Percentiles rank a stretch among this genome's conserved stretches.
These are phyloP conservation scores for Fonsecaea erecta DNA, from an alignment of 2,329 filamentous ascomycete genomes.

Conservation along the genomic window DNA sequence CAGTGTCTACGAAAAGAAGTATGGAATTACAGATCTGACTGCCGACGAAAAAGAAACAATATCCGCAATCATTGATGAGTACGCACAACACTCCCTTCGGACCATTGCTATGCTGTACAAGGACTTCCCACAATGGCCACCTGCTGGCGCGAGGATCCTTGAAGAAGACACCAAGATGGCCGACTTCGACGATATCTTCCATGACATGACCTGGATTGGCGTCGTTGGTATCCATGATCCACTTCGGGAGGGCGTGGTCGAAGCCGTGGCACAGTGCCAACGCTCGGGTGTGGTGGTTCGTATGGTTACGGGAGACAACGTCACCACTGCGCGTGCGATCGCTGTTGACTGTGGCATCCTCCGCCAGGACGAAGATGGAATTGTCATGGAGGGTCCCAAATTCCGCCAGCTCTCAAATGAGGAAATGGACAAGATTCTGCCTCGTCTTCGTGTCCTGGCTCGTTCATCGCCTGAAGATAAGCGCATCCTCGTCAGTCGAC, in stretches of 20 bases:
- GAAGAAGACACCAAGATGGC: slow-evolving; percentile 68
- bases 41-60: slow-evolving; percentile 39
- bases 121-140: slow-evolving; percentile 73
- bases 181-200: slow-evolving; percentile 70
- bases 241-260: slow-evolving; percentile 68
- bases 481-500: slow-evolving; percentile 64
- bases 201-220: slow-evolving; percentile 73
- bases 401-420: slow-evolving; percentile 66
- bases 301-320: slow-evolving; percentile 76
- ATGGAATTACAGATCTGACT: slow-evolving; percentile 36
- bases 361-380: slow-evolving; percentile 56
- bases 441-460: slow-evolving; percentile 66
- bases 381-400: slow-evolving; percentile 71
- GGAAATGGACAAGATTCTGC: slow-evolving; percentile 64
- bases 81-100: slow-evolving; percentile 65
- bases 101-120: slow-evolving; percentile 76
- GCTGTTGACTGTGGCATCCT: slow-evolving; percentile 74
- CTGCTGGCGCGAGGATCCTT: slow-evolving; percentile 57
- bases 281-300: slow-evolving; percentile 72
- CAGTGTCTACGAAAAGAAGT: slow-evolving; percentile 37
- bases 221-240: slow-evolving; percentile 78
- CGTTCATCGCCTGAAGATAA: slow-evolving; percentile 71
- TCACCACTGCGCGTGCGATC: slow-evolving; percentile 74
- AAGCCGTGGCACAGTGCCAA: slow-evolving; percentile 70
- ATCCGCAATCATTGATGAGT: slow-evolving; percentile 47